These are phyloP conservation scores for Zygosaccharomyces lentus DNA, from an alignment of 805 yeast species.

Conservation along the genomic window DNA sequence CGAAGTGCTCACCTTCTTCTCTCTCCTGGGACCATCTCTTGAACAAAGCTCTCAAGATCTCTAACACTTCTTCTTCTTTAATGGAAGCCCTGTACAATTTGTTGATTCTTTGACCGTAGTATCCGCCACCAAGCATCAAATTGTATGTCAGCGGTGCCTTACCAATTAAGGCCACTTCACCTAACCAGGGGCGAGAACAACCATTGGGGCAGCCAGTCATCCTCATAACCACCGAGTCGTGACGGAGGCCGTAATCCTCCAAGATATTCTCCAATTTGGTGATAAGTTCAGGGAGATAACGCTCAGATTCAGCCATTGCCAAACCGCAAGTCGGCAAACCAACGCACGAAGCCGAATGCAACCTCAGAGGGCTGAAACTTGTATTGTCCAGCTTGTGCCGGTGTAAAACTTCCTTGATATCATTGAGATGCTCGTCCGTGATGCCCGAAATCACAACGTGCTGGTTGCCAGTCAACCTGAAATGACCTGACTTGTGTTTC, in stretches of 20 bases:
- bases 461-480: slow-evolving; percentile 94
- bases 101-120: slow-evolving; percentile 86
- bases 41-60: slow-evolving; percentile 75
- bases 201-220: slow-evolving; percentile 99
- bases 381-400: slow-evolving; percentile 81
- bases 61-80: slow-evolving; percentile 83
- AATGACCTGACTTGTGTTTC: slow-evolving; percentile 65
- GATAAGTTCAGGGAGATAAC: slow-evolving; percentile 75
- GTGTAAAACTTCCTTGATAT: slow-evolving; percentile 58
- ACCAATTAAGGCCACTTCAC: slow-evolving; percentile 93
- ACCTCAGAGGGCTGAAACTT: slow-evolving; percentile 74
- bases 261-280: slow-evolving; percentile 78
- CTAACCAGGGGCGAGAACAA: slow-evolving; percentile 97
- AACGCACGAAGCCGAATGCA: slow-evolving; percentile 93
- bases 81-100: slow-evolving; percentile 84
- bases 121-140: slow-evolving; percentile 93
- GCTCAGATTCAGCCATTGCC: slow-evolving; percentile 98
- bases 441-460: slow-evolving; percentile 76
- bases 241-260: slow-evolving; percentile 89
- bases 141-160: slow-evolving; percentile 92
- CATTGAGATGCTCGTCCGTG: slow-evolving; percentile 59
- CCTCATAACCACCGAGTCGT: slow-evolving; percentile 92
- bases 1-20: slow-evolving; percentile 87
- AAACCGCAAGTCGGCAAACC: slow-evolving; percentile 98
- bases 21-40: slow-evolving; percentile 94